Evolutionary conservation across 176 grass and related monocot species (phyloP), one percentile per base, ranked within the genome.

Genomic region (Typha latifolia): DNA sequence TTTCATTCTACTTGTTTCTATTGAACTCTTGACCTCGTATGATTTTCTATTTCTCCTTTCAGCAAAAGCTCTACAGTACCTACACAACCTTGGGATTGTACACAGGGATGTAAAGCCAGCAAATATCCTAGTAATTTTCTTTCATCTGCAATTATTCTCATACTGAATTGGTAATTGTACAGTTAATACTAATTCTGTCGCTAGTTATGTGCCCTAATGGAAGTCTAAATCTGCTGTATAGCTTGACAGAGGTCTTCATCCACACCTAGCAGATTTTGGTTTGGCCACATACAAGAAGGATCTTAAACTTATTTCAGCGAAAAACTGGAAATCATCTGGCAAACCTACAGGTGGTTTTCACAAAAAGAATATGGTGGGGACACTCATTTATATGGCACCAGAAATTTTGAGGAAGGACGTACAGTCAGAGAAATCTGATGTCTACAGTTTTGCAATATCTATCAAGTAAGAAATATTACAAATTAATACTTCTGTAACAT

Each of bases 361-460:
- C 75, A 97, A 97, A 84, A 97, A 71, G 67, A 90, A 92, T 75
- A 97, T 92, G 94, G 89, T 97, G 48, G 94, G 89, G 43, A 97
- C 94, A 71, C 73, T 97, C 67, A 97, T 97, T 66, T 97, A 97
- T 77, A 92, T 97, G 89, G 94, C 94, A 71, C 94, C 94, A 65
- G 89, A 97, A 88, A 90, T 97, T 84, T 77, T 97, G 81, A 92
- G 72, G 78, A 97, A 97, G 69, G 83, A 87, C 50, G 68, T 92
- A 76, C 89, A 92, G 63, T 87, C 93, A 76, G 93, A 97, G 70
- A 89, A 92, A 74, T 92, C 93, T 49, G 93, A 97, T 71, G 88
- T 97, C 22, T 97, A 92, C 77, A 92, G 85, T 77, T 97, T 84
- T 82, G 93, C 75, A 71, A 87, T 97, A 82, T 90, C 78, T 67